Evolutionary conservation across 306 rosid genomes (phyloP).

Genomic region (Gastrolobium villosum): DNA sequence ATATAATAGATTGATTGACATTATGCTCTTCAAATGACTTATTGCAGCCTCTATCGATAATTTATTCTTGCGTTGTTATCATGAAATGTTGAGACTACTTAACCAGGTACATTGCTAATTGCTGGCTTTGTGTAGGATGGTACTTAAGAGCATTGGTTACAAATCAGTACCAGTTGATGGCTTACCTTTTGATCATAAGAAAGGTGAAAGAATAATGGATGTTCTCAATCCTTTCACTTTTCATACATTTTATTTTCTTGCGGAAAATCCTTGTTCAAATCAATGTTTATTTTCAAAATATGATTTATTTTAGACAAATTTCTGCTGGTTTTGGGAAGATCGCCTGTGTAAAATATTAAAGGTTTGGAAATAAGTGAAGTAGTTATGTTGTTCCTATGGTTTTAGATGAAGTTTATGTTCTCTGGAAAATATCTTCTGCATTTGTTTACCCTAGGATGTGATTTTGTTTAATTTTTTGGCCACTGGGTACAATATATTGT

Average conservation of each 20-base stretch:
- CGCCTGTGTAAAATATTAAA: background rate
- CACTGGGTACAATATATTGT: constrained; percentile 25
- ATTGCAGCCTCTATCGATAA: constrained; percentile 9
- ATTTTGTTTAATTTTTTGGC: constrained; percentile 15
- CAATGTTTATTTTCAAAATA: constrained; percentile 33
- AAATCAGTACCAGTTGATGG: constrained; percentile 88
- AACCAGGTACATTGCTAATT: constrained; percentile 31
- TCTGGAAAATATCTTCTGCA: constrained; percentile 9
- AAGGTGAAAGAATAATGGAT: constrained; percentile 61
- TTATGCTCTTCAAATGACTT: constrained; percentile 39
- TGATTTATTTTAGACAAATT: background rate
- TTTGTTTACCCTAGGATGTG: background rate
- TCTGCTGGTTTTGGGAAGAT: background rate
- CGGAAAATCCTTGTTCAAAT: constrained; percentile 11
- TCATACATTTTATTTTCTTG: constrained; percentile 18
- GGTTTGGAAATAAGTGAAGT: constrained; percentile 9
- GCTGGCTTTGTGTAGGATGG: constrained; percentile 70
- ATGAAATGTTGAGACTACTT: constrained; percentile 13
- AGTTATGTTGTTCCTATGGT: background rate
- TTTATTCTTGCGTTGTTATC: constrained; percentile 26
- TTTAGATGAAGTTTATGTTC: constrained; percentile 30
- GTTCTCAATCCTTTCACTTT: constrained; percentile 24
- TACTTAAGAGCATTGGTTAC: constrained; percentile 93
- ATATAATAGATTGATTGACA: constrained; percentile 9
- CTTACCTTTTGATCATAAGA: constrained; percentile 81